Evolutionary conservation across 2,329 filamentous ascomycete genomes (phyloP).

Genomic region (Scedosporium apiospermum): DNA sequence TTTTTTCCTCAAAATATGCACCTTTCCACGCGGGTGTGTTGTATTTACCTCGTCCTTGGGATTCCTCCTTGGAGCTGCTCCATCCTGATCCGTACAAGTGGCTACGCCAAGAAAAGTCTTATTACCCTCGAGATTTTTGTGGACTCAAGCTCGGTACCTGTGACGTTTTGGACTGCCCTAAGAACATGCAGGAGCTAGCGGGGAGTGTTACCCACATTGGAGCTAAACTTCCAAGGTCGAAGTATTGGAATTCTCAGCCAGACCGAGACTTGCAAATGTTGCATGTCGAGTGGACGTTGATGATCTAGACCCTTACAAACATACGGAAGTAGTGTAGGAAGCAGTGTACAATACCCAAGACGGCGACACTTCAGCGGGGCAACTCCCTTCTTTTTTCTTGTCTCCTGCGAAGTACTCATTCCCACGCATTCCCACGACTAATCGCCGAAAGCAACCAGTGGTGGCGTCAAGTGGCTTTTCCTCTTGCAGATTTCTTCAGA

Average conservation of each 20-base stretch:
- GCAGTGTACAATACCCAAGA: too few species aligned
- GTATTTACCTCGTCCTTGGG: neutral
- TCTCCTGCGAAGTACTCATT: too few species aligned
- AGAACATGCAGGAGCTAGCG: neutral
- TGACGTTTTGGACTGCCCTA: neutral
- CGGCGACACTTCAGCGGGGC: neutral
- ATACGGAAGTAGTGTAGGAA: too few species aligned
- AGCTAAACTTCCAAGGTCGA: neutral
- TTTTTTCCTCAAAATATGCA: too few species aligned
- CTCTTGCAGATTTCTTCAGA: neutral
- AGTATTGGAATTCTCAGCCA: neutral
- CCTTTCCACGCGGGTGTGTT: neutral
- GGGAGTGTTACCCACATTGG: neutral
- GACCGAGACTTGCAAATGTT: neutral
- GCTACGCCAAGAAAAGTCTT: neutral
- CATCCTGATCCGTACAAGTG: neutral
- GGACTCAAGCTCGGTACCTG: neutral
- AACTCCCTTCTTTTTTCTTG: neutral
- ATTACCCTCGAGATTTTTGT: neutral
- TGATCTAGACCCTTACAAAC: neutral
- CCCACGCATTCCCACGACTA: too few species aligned
- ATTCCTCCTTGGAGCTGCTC: neutral
- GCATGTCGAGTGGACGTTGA: neutral
- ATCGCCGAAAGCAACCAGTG: too few species aligned
- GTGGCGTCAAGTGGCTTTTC: neutral